Evolutionary conservation across 2,329 filamentous ascomycete species (phyloP).

Genomic region (Elsinoe perseae): DNA sequence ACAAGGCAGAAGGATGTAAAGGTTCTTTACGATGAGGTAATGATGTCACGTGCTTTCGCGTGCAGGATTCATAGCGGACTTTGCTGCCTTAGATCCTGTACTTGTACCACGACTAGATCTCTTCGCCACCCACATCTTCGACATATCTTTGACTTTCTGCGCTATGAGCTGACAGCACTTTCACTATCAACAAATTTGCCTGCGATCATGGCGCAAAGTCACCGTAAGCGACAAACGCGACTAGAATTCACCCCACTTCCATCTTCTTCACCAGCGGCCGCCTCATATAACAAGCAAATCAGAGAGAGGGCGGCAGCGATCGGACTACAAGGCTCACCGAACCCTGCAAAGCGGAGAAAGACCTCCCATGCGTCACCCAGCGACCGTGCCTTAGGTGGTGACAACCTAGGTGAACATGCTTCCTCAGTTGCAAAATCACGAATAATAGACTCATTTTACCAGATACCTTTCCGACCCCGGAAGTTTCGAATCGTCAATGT

Average conservation of each 20-base stretch:
- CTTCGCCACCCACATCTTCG: neutral
- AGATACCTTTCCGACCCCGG: conserved; percentile 22
- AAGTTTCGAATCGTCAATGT: conserved; percentile 20
- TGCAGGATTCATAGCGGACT: neutral
- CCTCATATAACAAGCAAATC: conserved; percentile 28
- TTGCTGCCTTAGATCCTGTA: conserved; percentile 3
- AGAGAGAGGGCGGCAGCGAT: conserved; percentile 31
- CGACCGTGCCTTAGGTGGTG: neutral
- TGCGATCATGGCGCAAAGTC: neutral
- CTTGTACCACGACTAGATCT: neutral
- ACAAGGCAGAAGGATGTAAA: neutral
- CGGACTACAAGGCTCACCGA: conserved; percentile 25
- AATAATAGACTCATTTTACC: neutral
- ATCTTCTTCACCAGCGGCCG: conserved; percentile 33
- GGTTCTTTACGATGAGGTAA: neutral
- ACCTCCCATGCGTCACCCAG: conserved; percentile 3
- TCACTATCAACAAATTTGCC: neutral
- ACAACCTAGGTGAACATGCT: neutral
- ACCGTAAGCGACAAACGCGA: conserved; percentile 34
- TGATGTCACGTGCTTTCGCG: conserved; percentile 12
- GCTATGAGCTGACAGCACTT: neutral
- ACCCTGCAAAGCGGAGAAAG: conserved; percentile 25
- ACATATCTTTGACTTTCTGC: too few relatives aligned
- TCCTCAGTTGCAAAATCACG: neutral
- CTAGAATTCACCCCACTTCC: conserved; percentile 38